Evolutionary conservation across 2,329 filamentous ascomycete genomes (phyloP), one percentile per base, ranked within the genome.

Genomic region (Aureobasidium sp.): DNA sequence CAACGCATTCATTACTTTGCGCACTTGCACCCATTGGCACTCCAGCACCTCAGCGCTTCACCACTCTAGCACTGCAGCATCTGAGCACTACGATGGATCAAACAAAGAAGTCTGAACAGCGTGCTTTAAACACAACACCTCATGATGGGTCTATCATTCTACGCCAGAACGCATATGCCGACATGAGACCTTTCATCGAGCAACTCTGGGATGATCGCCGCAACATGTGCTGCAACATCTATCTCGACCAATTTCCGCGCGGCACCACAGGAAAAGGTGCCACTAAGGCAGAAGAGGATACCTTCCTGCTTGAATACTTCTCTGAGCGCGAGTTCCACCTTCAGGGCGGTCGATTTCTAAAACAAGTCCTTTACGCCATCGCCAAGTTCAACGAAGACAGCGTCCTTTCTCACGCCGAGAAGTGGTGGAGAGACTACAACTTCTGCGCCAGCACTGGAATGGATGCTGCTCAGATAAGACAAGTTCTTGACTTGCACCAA

Each of bases 291-390:
- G 61, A 64, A 26, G 72, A 74, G 64, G 69, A 74, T 36, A 62
- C 53, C 1, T 74, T 73, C 60, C 63, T 74, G 46, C 65, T 63
- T 57, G 27, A 53, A 5, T 66, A 62, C 37, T 74, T 74, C 62
- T 63, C 47, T 58, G 66, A 68, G 9, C 42, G 58, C 17, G 70
- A 72, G 26, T 66, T 70, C 46, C 66, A 68, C 55, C 63, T 68
- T 62, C 70, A 71, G 62, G 69, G 71, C 44, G 66, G 66, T 37
- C 61, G 66, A n/a, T 74, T 74, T 53, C 67, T 74, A 56, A 73
- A 73, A 66, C 69, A 73, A 51, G 71, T 68, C 17, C 72, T 70
- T 65, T 69, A 68, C 60, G 66, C 57, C 29, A 67, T 69, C 61
- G 71, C 72, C 2, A 29, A 68, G n/a, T 72, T 65, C 63, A 74